A percentile compares a stretch with the other conserved stretches of the same genome.
phyloP scores from a whole-genome alignment of 1,284 basidiomycete species.

The Boletus holoroseus region DNA sequence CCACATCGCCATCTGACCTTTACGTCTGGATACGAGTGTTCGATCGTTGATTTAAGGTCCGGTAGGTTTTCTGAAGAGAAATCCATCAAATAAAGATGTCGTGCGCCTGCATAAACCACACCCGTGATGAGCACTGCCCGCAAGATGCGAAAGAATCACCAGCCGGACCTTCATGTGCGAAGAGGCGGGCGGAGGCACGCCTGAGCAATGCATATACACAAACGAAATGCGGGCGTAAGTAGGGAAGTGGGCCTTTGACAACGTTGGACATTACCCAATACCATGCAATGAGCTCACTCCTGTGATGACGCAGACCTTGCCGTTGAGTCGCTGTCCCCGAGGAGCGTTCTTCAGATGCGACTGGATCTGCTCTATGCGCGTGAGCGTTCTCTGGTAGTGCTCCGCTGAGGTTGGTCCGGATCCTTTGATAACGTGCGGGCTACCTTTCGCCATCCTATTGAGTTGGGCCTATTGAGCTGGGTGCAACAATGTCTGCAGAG shows the following conservation, averaged over 20 bases:
- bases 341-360: conserved; percentile 59
- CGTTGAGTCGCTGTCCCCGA: conserved; percentile 56
- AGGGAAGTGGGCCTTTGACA: conserved; percentile 3
- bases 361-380: conserved; percentile 65
- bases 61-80: conserved; percentile 67
- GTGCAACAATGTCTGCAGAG: background rate
- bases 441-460: conserved; percentile 22
- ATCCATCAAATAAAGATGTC: conserved; percentile 82
- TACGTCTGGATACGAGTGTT: conserved; percentile 68
- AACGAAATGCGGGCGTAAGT: conserved; percentile 14
- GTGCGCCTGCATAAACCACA: conserved; percentile 56
- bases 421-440: conserved; percentile 8
- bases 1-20: conserved; percentile 46
- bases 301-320: conserved; percentile 88
- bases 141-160: background rate
- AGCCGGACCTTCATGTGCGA: conserved; percentile 72
- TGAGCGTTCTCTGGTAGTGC: conserved; percentile 51
- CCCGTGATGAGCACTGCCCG: conserved; percentile 7
- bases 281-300: conserved; percentile 81
- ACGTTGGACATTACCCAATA: conserved; percentile 57
- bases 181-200: conserved; percentile 69
- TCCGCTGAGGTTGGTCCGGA: conserved; percentile 35
- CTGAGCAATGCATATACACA: conserved; percentile 35
- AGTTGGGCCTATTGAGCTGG: background rate
- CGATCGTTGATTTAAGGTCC: conserved; percentile 64